phyloP scores from a whole-genome alignment of 345 rosid genomes.

The Linum lewisii region DNA sequence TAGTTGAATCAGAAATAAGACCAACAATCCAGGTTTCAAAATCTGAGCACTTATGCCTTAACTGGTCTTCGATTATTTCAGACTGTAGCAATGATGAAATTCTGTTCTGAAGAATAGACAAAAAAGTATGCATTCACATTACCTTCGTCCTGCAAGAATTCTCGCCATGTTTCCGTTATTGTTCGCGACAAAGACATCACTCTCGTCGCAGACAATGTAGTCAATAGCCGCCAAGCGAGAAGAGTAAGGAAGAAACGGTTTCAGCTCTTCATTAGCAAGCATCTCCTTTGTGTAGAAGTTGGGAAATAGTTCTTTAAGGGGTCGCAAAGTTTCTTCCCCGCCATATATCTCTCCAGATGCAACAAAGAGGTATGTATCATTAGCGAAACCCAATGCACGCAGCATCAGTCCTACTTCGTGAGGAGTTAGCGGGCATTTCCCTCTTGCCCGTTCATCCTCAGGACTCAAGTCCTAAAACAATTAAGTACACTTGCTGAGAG shows the following conservation, averaged over 20 bases:
- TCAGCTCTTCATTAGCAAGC: conserved; percentile 72
- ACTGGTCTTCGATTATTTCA: too few relatives aligned
- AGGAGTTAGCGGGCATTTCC: conserved; percentile 96
- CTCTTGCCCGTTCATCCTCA: conserved; percentile 78
- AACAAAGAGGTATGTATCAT: conserved; percentile 76
- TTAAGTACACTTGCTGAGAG: neutral
- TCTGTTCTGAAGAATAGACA: too few relatives aligned
- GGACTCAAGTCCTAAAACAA: conserved; percentile 68
- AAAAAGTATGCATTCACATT: conserved; percentile 14
- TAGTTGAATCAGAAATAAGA: neutral
- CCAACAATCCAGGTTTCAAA: too few relatives aligned
- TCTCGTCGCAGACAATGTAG: conserved; percentile 85
- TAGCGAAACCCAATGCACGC: conserved; percentile 86
- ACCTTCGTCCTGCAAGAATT: conserved; percentile 99
- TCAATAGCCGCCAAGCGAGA: conserved; percentile 93
- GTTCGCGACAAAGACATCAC: conserved; percentile 90
- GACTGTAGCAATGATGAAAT: too few relatives aligned
- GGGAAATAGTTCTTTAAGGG: conserved; percentile 82
- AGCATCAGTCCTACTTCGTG: conserved; percentile 94
- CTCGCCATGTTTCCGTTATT: conserved; percentile 99
- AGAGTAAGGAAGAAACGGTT: conserved; percentile 65
- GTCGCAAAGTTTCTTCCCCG: conserved; percentile 79
- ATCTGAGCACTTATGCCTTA: too few relatives aligned
- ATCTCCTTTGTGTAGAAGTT: conserved; percentile 92
- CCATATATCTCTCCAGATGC: conserved; percentile 99